Base-by-base conservation (phyloP, 192 early-diverging fungal genomes). In the Dispira simplex region DNA sequence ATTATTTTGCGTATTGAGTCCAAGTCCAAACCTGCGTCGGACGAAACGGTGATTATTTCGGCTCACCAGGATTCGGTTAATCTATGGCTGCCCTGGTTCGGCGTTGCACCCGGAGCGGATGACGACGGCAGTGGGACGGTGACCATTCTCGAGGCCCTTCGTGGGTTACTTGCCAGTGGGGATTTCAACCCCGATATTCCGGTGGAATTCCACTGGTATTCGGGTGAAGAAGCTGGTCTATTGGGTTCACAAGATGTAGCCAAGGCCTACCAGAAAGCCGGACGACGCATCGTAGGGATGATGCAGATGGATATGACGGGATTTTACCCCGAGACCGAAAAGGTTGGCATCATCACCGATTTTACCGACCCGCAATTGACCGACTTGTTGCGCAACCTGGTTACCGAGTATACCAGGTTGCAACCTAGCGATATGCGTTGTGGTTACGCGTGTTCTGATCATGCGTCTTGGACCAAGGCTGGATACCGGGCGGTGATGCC, bases 171-270 rank as follows among this genome's bases (percentile, higher is more conserved):
- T 44, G 53, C 70, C n/a, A 18, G 18, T 16, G 75, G 71, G 57
- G 85, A 78, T 0, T 88, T 92, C 65, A 73, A 71, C 23, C 92
- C 90, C 18, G 56, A 74, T 10, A 70, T 83, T 63, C 81, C 91
- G n/a, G 88, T 98, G 44, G 93, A 96, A 68, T 96, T 96, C 79
- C 93, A 96, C 77, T 98, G 89, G 88, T 92, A 94, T 69, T 83
- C 88, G 55, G 93, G 79, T 62, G 90, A 96, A 76, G 91, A 93
- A 73, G 90, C 77, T 64, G 92, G 91, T 44, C 76, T 98, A 16
- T 77, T 95, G 63, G 93, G 95, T 16, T 89, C 86, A 28, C 91
- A 93, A 77, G 88, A 79, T 62, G 81, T 95, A 60, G 87, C 89
- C 14, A 57, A 74, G 44, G 68, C 80, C 32, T 95, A 93, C 73